Conservation (phyloP, 1,139 yeast genomes). For the Groenewaldozyma auringiensis region DNA sequence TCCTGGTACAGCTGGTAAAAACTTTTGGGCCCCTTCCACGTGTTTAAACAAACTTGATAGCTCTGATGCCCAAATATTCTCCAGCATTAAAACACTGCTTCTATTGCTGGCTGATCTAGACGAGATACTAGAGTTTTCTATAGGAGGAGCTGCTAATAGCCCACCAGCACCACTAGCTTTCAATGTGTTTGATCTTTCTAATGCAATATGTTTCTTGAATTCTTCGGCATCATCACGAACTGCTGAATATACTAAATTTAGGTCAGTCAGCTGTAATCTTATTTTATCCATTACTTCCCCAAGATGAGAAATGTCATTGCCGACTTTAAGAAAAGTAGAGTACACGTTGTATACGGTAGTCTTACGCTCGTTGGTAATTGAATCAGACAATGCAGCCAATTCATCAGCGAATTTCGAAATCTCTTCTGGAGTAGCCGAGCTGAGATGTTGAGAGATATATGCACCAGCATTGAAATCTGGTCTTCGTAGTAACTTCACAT, state of each 20-base stretch:
- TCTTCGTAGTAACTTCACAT: conserved; percentile 16
- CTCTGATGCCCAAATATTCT: conserved; percentile 74
- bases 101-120: conserved; percentile 37
- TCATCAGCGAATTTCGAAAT: conserved; percentile 64
- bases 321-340: conserved; percentile 60
- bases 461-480: conserved; percentile 41
- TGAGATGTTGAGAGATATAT: conserved; percentile 47
- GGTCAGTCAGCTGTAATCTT: conserved; percentile 52
- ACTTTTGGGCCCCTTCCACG: conserved; percentile 86
- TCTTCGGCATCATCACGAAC: conserved; percentile 62
- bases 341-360: conserved; percentile 62
- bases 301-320: conserved; percentile 55
- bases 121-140: not conserved
- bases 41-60: conserved; percentile 65
- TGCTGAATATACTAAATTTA: conserved; percentile 56
- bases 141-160: not conserved
- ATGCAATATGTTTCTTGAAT: conserved; percentile 21
- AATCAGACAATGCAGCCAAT: conserved; percentile 45
- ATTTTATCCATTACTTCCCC: conserved; percentile 57
- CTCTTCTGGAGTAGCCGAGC: conserved; percentile 64
- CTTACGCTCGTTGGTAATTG: conserved; percentile 55
- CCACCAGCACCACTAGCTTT: conserved; percentile 1
- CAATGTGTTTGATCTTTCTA: conserved; percentile 3
- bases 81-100: conserved; percentile 63
- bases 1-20: conserved; percentile 67